phyloP scores from a whole-genome alignment of 306 rosid genomes.

The Malus fusca region DNA sequence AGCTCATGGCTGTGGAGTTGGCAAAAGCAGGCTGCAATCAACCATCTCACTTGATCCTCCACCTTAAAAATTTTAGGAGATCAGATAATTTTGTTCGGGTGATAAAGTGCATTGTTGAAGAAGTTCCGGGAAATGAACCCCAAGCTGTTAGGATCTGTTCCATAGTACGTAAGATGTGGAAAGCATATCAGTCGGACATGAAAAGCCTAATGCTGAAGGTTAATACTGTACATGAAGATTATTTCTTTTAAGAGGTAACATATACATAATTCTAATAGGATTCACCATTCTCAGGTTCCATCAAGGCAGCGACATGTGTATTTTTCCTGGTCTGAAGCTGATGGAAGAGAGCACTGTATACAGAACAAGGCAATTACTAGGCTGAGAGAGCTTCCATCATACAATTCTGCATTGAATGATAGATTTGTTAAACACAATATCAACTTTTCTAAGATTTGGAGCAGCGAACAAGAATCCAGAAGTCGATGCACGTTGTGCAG shows the following conservation, averaged over 20 bases:
- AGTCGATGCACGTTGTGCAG: constrained; percentile 64
- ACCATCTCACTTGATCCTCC: constrained; percentile 88
- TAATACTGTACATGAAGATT: constrained; percentile 11
- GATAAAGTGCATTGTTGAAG: constrained; percentile 60
- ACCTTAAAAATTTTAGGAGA: constrained; percentile 71
- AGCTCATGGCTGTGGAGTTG: constrained; percentile 83
- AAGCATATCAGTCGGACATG: constrained; percentile 59
- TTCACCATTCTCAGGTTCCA: constrained; percentile 68
- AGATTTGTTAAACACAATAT: constrained; percentile 63
- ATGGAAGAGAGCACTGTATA: constrained; percentile 51
- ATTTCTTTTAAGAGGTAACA: constrained; percentile 10
- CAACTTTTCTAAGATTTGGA: constrained; percentile 82
- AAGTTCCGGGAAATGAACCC: constrained; percentile 61
- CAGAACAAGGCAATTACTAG: constrained; percentile 58
- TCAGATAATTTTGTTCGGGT: constrained; percentile 75
- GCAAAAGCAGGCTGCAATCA: constrained; percentile 69
- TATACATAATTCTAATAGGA: constrained; percentile 23
- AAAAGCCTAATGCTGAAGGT: constrained; percentile 68
- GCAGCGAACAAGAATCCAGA: constrained; percentile 77
- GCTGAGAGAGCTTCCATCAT: constrained; percentile 53
- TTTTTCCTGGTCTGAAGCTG: constrained; percentile 79
- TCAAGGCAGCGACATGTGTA: constrained; percentile 81
- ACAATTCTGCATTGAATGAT: constrained; percentile 47
- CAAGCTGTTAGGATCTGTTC: constrained; percentile 77
- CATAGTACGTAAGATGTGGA: constrained; percentile 65